These are phyloP conservation scores for Pisolithus orientalis DNA, from an alignment of 768 basidiomycete species.

Conservation along the genomic window DNA sequence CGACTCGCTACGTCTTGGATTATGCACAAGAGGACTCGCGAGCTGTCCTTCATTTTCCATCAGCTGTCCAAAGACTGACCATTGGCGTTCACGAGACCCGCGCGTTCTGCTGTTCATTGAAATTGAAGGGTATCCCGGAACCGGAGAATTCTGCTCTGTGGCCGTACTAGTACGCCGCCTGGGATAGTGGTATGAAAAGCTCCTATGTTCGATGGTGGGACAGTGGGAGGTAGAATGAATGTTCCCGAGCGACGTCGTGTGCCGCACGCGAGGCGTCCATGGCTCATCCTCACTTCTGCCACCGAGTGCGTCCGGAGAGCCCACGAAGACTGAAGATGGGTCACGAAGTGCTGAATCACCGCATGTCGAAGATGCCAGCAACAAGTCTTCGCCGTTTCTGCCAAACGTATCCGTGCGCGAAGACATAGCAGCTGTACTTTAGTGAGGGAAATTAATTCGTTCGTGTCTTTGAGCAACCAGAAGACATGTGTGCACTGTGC, in stretches of 20 bases:
- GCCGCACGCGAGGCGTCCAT: slow-evolving; percentile 10
- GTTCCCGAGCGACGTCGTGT: slow-evolving; percentile 12
- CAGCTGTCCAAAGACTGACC: slow-evolving; percentile 65
- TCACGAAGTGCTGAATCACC: slow-evolving; percentile 4
- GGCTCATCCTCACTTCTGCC: slow-evolving; percentile 3
- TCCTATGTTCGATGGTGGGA: slow-evolving; percentile 6
- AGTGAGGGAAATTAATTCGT: not conserved
- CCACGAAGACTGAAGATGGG: slow-evolving; percentile 9
- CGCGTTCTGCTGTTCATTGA: not conserved
- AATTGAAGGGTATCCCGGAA: slow-evolving; percentile 6
- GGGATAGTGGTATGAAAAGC: slow-evolving; percentile 6
- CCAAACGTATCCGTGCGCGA: slow-evolving; percentile 45
- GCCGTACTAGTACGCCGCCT: slow-evolving; percentile 9
- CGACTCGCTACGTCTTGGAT: slow-evolving; percentile 3
- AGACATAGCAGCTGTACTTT: not conserved
- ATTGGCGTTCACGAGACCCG: slow-evolving; percentile 32
- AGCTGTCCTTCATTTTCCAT: slow-evolving; percentile 61
- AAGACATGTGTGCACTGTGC: not conserved
- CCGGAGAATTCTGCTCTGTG: slow-evolving; percentile 11
- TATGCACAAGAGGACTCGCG: slow-evolving; percentile 5
- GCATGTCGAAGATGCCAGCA: slow-evolving; percentile 61
- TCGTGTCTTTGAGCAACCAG: not conserved
- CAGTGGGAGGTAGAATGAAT: not conserved
- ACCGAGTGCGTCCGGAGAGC: slow-evolving; percentile 22
- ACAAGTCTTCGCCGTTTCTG: slow-evolving; percentile 81